phyloP scores from a whole-genome alignment of 2,329 filamentous ascomycete species.

The Juglanconis oblonga region DNA sequence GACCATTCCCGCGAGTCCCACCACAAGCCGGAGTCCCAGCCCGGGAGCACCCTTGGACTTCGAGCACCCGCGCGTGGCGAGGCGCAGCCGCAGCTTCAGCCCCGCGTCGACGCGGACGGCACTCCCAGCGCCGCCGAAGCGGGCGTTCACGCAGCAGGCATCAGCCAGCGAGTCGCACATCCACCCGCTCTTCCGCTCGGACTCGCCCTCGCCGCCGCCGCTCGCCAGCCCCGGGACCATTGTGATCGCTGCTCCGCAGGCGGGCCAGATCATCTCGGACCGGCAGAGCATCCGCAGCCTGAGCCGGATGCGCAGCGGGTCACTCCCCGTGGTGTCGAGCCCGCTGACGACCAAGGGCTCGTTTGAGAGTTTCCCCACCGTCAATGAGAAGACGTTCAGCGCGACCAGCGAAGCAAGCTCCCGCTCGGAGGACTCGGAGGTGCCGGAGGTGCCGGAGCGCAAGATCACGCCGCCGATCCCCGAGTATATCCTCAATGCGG shows the following conservation, averaged over 20 bases:
- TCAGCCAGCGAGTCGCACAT: constrained; percentile 63
- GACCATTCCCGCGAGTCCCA: constrained; percentile 66
- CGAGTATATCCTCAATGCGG: constrained; percentile 56
- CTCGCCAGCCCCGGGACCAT: constrained; percentile 66
- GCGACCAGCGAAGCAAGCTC: constrained; percentile 20
- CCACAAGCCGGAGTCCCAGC: constrained; percentile 62
- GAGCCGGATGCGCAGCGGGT: constrained; percentile 54
- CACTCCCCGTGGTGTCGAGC: constrained; percentile 44
- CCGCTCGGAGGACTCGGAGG: constrained; percentile 23
- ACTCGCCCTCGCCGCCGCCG: constrained; percentile 66
- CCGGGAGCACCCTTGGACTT: constrained; percentile 60
- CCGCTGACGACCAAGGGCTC: constrained; percentile 50
- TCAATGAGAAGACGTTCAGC: constrained; percentile 4
- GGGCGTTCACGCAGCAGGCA: constrained; percentile 32
- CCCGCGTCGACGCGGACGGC: constrained; percentile 32
- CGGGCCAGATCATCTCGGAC: constrained; percentile 61
- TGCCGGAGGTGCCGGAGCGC: constrained; percentile 33
- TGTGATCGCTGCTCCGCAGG: constrained; percentile 67
- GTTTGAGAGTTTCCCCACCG: constrained; percentile 41
- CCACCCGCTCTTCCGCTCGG: constrained; percentile 73
- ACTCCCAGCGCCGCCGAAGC: constrained; percentile 27
- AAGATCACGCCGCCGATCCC: constrained; percentile 60
- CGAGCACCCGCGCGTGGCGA: constrained; percentile 39
- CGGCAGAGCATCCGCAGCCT: constrained; percentile 49
- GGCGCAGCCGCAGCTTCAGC: constrained; percentile 51